phyloP scores from a whole-genome alignment of 305 asterid genomes.

The Salvia sclarea region DNA sequence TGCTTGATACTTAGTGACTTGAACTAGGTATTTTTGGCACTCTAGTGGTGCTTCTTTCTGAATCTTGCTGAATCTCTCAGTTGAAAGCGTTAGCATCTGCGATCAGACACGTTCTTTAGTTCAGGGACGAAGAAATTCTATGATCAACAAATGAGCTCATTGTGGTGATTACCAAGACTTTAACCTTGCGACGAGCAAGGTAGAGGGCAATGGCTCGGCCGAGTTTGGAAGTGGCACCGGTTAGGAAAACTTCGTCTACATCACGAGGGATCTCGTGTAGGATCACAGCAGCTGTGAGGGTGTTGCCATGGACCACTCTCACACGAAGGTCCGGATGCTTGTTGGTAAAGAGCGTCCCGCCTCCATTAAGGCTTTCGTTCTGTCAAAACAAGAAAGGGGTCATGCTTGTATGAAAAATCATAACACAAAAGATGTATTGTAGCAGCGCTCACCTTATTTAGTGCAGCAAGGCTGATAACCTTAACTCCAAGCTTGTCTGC shows the following conservation, averaged over 20 bases:
- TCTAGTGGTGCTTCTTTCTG: slow-evolving; percentile 69
- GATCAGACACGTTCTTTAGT: background rate
- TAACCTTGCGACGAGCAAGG: slow-evolving; percentile 58
- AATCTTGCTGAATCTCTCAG: slow-evolving; percentile 73
- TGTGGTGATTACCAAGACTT: slow-evolving; percentile 77
- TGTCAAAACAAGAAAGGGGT: slow-evolving; percentile 13
- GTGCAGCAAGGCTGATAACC: slow-evolving; percentile 93
- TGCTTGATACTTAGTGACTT: slow-evolving; percentile 70
- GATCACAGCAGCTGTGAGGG: slow-evolving; percentile 88
- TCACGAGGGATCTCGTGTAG: slow-evolving; percentile 63
- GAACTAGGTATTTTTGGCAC: slow-evolving; percentile 65
- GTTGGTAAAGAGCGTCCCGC: slow-evolving; percentile 73
- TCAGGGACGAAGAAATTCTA: background rate
- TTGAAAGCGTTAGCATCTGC: slow-evolving; percentile 82
- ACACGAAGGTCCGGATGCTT: slow-evolving; percentile 83
- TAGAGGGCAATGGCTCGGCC: slow-evolving; percentile 84
- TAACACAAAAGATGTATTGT: too few relatives aligned
- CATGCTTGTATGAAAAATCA: background rate
- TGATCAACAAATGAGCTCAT: background rate
- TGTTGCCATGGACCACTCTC: slow-evolving; percentile 93
- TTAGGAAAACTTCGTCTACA: slow-evolving; percentile 71
- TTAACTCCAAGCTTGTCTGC: slow-evolving; percentile 86
- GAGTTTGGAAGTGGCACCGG: slow-evolving; percentile 90
- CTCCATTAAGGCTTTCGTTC: slow-evolving; percentile 88
- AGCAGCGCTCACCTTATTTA: slow-evolving; percentile 78